A percentile compares a stretch with the other conserved stretches of the same genome.
phyloP scores from a whole-genome alignment of 1,284 basidiomycete genomes.

The Tausonia pullulans region DNA sequence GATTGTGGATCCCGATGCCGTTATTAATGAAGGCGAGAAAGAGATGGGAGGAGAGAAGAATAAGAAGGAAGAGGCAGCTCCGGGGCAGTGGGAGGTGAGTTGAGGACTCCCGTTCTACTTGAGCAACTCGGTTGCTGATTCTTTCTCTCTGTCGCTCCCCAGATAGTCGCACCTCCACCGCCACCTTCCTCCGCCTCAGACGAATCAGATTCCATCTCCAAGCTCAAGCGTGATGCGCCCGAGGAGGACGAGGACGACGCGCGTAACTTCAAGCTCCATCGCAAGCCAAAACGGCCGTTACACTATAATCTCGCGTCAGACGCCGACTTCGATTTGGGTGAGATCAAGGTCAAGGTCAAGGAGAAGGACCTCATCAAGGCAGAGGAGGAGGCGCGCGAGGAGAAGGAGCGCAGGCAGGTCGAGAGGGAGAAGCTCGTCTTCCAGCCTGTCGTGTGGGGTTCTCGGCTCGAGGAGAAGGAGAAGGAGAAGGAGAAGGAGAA shows the following conservation, averaged over 20 bases:
- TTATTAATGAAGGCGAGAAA: slow-evolving; percentile 24
- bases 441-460: slow-evolving; percentile 17
- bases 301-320: slow-evolving; percentile 21
- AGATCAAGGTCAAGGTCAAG: slow-evolving; percentile 26
- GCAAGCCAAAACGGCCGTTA: slow-evolving; percentile 22
- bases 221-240: slow-evolving; percentile 11
- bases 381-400: slow-evolving; percentile 3
- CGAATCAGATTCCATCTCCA: slow-evolving; percentile 20
- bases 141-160: too few species aligned
- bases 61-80: slow-evolving; percentile 52
- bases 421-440: slow-evolving; percentile 23
- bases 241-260: slow-evolving; percentile 24
- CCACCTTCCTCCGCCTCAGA: slow-evolving; percentile 22
- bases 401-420: slow-evolving; percentile 19
- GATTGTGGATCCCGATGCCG: slow-evolving; percentile 58
- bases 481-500: neutral
- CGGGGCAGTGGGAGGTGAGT: slow-evolving; percentile 61
- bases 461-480: slow-evolving; percentile 21
- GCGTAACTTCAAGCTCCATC: slow-evolving; percentile 25
- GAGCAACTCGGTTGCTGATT: too few species aligned
- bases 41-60: slow-evolving; percentile 44
- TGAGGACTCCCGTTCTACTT: too few species aligned
- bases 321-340: slow-evolving; percentile 18
- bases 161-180: slow-evolving; percentile 40
- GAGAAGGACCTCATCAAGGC: slow-evolving; percentile 22